Evolutionary conservation across 2,329 filamentous ascomycete genomes (phyloP).

Genomic region (Rachicladosporium sp.): DNA sequence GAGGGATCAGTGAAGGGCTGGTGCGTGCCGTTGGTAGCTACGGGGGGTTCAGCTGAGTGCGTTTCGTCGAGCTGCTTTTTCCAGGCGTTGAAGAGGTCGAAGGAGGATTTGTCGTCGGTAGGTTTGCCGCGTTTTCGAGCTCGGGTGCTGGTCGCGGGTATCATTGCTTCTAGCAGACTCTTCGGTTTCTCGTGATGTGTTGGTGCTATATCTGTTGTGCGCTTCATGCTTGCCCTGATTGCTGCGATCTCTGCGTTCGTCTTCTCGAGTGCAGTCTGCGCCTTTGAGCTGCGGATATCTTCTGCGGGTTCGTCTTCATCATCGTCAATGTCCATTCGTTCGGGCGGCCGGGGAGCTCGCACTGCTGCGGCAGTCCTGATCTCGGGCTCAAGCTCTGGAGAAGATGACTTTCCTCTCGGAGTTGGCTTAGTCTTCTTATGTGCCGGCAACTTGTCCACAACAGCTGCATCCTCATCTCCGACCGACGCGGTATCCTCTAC

Average conservation of each 20-base stretch:
- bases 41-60: conserved; percentile 6
- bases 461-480: conserved; percentile 16
- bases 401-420: conserved; percentile 6
- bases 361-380: conserved; percentile 1
- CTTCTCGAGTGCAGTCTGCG: conserved; percentile 39
- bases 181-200: conserved; percentile 46
- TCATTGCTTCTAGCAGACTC: conserved; percentile 59
- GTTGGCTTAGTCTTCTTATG: conserved; percentile 9
- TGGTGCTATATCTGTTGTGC: conserved; percentile 33
- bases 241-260: conserved; percentile 73
- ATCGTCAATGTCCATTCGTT: conserved; percentile 4
- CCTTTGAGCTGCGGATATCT: conserved; percentile 6
- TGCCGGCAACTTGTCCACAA: conserved; percentile 12
- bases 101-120: conserved; percentile 40
- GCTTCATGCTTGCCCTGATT: conserved; percentile 69
- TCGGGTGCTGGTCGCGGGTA: conserved; percentile 57
- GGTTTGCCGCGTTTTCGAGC: conserved; percentile 56
- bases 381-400: conserved; percentile 8
- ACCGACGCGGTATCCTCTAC: conserved; percentile 12
- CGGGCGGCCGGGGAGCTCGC: neutral
- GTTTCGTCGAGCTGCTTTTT: conserved; percentile 56
- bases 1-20: conserved; percentile 2
- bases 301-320: conserved; percentile 15
- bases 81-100: conserved; percentile 68
- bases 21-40: conserved; percentile 1